Percentiles rank a stretch among this genome's conserved stretches.
Conservation (phyloP, 2,329 filamentous ascomycete genomes). For the Plectosphaerella sp. region DNA sequence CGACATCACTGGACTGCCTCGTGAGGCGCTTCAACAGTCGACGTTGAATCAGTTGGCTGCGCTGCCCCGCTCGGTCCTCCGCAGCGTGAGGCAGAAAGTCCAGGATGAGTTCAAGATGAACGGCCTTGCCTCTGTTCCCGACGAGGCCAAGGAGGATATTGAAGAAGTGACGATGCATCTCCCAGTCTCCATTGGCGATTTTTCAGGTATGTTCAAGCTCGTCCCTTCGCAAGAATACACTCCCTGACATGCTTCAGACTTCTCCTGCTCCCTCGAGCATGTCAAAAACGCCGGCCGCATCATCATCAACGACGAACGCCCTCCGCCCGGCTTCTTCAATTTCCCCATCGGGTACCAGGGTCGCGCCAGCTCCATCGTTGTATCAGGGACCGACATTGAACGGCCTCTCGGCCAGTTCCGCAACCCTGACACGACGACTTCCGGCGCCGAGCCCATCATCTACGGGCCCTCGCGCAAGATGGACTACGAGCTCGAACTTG, state of each 20-base stretch:
- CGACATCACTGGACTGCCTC: conserved; percentile 13
- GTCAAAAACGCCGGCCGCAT: conserved; percentile 42
- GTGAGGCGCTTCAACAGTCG: conserved; percentile 22
- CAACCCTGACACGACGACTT: conserved; percentile 11
- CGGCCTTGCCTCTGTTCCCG: conserved; percentile 14
- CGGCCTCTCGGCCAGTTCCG: conserved; percentile 42
- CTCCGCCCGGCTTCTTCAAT: conserved; percentile 41
- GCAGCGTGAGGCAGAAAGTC: conserved; percentile 33
- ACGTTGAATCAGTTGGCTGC: conserved; percentile 46
- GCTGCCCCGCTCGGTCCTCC: conserved; percentile 30
- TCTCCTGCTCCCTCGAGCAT: conserved; percentile 49
- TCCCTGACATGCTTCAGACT: conserved; percentile 34
- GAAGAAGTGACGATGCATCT: conserved; percentile 36
- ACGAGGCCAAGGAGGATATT: conserved; percentile 9
- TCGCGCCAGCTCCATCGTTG: conserved; percentile 46
- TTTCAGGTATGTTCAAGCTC: conserved; percentile 25
- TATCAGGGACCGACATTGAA: conserved; percentile 41
- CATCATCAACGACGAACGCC: conserved; percentile 29
- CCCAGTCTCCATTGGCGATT: conserved; percentile 51
- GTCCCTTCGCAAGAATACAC: not conserved
- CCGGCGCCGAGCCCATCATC: conserved; percentile 9
- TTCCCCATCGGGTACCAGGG: conserved; percentile 50
- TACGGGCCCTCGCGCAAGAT: conserved; percentile 27
- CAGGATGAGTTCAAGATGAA: conserved; percentile 24
- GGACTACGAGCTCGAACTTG: conserved; percentile 41